These are phyloP conservation scores for Yarrowia sp. DNA, from an alignment of 805 yeast genomes.

Conservation along the genomic window DNA sequence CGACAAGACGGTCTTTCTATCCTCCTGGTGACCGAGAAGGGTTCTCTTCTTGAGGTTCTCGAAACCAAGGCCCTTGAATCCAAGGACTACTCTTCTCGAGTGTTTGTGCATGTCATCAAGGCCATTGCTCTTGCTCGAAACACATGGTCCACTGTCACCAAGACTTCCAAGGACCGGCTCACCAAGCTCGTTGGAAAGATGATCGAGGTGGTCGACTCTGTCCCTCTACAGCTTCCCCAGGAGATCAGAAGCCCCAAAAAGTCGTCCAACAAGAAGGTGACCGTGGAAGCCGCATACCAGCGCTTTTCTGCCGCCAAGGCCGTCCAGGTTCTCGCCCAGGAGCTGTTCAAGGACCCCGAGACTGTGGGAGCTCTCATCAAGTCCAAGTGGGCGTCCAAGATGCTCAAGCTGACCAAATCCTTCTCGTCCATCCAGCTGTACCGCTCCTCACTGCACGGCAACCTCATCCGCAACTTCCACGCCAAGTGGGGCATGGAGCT, in stretches of 20 bases:
- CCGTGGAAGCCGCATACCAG: slow-evolving; percentile 43
- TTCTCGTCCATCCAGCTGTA: slow-evolving; percentile 57
- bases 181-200: slow-evolving; percentile 26
- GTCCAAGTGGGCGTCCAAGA: slow-evolving; percentile 40
- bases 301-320: slow-evolving; percentile 62
- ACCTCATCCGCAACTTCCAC: slow-evolving; percentile 57
- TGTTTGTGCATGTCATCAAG: slow-evolving; percentile 67
- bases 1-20: slow-evolving; percentile 53
- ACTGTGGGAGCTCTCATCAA: slow-evolving; percentile 50
- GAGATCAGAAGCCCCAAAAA: slow-evolving; percentile 16
- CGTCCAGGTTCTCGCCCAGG: slow-evolving; percentile 76
- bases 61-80: slow-evolving; percentile 43
- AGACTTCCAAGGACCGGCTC: slow-evolving; percentile 53
- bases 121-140: slow-evolving; percentile 77
- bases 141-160: slow-evolving; percentile 69
- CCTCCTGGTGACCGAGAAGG: slow-evolving; percentile 44
- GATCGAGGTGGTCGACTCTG: slow-evolving; percentile 19
- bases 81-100: slow-evolving; percentile 38
- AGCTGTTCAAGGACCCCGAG: slow-evolving; percentile 63
- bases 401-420: slow-evolving; percentile 46
- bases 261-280: slow-evolving; percentile 26
- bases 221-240: slow-evolving; percentile 26
- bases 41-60: slow-evolving; percentile 46
- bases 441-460: slow-evolving; percentile 56
- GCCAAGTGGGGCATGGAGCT: slow-evolving; percentile 54